Evolutionary conservation across 2,329 filamentous ascomycete species (phyloP), one percentile per base, ranked within the genome.

Genomic region (Ascochyta rabiei): DNA sequence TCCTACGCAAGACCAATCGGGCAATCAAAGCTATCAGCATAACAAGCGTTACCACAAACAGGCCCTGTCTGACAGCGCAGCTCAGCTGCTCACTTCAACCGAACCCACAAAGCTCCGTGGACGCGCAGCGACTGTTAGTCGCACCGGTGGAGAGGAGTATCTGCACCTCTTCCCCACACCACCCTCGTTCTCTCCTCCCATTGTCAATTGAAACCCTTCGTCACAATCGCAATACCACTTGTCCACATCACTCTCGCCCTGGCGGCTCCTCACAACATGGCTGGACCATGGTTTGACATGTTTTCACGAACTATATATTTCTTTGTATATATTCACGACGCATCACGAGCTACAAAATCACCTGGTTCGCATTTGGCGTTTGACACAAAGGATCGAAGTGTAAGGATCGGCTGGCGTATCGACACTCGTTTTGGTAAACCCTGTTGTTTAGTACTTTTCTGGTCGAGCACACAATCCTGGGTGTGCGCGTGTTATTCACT

Each of bases 121-220:
- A 31, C 67, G 71, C 34, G 66, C 72, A 28, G 67, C 68, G 1
- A 74, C 66, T 21, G 65, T 66, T 5, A 67, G 63, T 38, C 66
- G 63, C 34, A 35, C 55, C n/a, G 60, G 59, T 54, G 39, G 61
- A 61, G 41, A 46, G 8, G 47, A 50, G 28, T 63, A 68, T 49
- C 57, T 76, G 15, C 71, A 67, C 39, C 65, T 76, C 21, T 76
- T 76, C 33, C 73, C 73, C 3, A 53, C 65, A 39, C 72, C 73
- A 44, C 70, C 60, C 38, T 64, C 57, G 16, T 53, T 49, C 19
- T 47, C 50, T 7, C 60, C 45, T 45, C 52, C 40, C 24, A 61
- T 60, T 30, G 41, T 34, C 35, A 48, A 55, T 5, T 61, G 42
- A 45, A 23, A 13, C n/a, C n/a, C 28, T 9, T 38, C 15, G 35